Evolutionary conservation across 768 basidiomycete species (phyloP).

Genomic region (Podaxis sp.): DNA sequence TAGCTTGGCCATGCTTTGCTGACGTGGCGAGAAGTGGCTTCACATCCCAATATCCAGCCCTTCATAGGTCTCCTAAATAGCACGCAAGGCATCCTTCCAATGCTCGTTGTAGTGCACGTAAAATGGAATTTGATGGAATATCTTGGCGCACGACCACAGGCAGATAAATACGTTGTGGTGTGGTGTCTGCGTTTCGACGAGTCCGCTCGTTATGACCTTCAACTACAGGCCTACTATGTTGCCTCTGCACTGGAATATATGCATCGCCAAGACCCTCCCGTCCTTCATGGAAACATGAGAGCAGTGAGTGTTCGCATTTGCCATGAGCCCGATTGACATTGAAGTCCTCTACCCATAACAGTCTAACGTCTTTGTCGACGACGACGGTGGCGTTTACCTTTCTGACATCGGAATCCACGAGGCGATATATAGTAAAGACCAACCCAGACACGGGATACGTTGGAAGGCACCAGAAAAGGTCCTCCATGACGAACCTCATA

Average conservation of each 20-base stretch:
- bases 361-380: constrained; percentile 1
- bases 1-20: not conserved
- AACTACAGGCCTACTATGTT: not conserved
- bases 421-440: not conserved
- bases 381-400: not conserved
- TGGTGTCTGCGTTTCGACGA: not conserved
- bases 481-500: not conserved
- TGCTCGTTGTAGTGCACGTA: not conserved
- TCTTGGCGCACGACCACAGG: not conserved
- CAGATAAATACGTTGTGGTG: not conserved
- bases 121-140: not conserved
- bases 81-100: not conserved
- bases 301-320: not conserved
- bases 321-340: too few species aligned
- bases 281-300: not conserved
- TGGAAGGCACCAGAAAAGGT: not conserved
- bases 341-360: not conserved
- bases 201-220: not conserved
- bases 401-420: not conserved
- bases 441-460: not conserved
- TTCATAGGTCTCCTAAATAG: not conserved
- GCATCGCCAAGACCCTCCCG: not conserved
- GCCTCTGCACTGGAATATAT: not conserved
- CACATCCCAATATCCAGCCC: not conserved
- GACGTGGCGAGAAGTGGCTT: not conserved